A percentile compares a stretch with the other conserved stretches of the same genome.
Conservation (phyloP, 208 protist species). For the Leishmania arabica region DNA sequence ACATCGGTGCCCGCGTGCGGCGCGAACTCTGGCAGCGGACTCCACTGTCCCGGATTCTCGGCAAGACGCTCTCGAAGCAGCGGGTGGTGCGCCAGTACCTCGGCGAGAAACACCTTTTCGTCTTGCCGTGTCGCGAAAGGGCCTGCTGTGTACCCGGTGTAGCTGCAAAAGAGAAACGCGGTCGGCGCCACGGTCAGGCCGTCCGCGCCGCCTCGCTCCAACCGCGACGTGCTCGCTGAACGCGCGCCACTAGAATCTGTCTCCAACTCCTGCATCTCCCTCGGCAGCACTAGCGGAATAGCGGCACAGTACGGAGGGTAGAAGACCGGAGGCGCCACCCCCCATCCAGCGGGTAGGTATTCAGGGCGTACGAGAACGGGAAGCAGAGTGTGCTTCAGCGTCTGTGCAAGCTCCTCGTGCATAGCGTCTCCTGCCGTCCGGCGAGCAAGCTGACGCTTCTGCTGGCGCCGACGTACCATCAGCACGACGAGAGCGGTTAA, state of each 20-base stretch:
- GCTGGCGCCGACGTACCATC: conserved; percentile 8
- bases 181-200: neutral
- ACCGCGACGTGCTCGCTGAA: neutral
- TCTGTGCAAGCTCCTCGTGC: neutral
- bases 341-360: conserved; percentile 37
- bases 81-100: conserved; percentile 21
- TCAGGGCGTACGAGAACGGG: conserved; percentile 34
- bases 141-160: conserved; percentile 2
- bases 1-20: neutral
- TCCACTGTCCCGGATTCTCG: conserved; percentile 6
- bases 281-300: conserved; percentile 40
- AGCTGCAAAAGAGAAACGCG: conserved; percentile 26
- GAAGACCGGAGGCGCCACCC: conserved; percentile 49
- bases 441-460: neutral
- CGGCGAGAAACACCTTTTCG: conserved; percentile 7
- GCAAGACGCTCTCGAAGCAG: conserved; percentile 13
- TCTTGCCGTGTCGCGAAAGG: neutral
- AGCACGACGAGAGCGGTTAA: conserved; percentile 13
- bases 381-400: conserved; percentile 3
- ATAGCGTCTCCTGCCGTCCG: conserved; percentile 1
- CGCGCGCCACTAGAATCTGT: neutral
- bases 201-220: neutral
- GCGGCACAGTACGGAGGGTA: conserved; percentile 44
- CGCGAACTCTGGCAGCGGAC: neutral
- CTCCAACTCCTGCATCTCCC: conserved; percentile 23